Base-by-base conservation (phyloP, 2,329 filamentous ascomycete genomes). In the Gaeumannomyces sp. region DNA sequence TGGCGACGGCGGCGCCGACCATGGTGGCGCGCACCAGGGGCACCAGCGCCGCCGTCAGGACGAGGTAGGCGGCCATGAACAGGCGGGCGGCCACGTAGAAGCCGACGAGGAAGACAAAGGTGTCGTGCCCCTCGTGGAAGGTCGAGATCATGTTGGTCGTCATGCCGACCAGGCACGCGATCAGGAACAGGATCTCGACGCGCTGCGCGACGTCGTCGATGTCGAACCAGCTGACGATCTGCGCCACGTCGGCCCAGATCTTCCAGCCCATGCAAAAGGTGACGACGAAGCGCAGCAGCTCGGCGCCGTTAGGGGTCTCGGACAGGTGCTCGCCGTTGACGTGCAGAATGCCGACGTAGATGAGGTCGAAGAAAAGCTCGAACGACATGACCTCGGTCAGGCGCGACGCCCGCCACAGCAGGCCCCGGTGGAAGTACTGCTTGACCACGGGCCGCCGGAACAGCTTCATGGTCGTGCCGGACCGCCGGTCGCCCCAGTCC, bases 351-450 rank as follows among this genome's bases (percentile, higher is more conserved):
- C 85, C 85, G 29, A 87, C 78, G 66, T 87, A 88, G 53, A 88
- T 78, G 50, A 88, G 76, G 69, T 89, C 87, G 16, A 88, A 81
- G 69, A 89, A 89, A 1, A 89, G 80, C 72, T 89, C 87, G 70
- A 88, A 88, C 22, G 80, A 82, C 68, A 84, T 84, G 7, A 88
- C 85, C 72, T 88, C 81, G n/a, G 85, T 84, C 27, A 79, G 76
- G 62, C 83, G 81, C 10, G 79, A 80, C 2, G 85, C 82, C 62
- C 87, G 78, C 86, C 86, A 89, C 10, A 89, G 73, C 16, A 89
- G 77, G 0, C 85, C 86, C 66, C 85, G 84, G 71, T 89, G 85
- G 69, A 88, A 88, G 74, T 88, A 89, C 75, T 89, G 87, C 65
- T 85, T 79, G 4, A 89, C 78, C 8, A 84, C 80, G 0, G 87